phyloP scores from a whole-genome alignment of 805 yeast species.

The Saccharomycopsis javanensis region DNA sequence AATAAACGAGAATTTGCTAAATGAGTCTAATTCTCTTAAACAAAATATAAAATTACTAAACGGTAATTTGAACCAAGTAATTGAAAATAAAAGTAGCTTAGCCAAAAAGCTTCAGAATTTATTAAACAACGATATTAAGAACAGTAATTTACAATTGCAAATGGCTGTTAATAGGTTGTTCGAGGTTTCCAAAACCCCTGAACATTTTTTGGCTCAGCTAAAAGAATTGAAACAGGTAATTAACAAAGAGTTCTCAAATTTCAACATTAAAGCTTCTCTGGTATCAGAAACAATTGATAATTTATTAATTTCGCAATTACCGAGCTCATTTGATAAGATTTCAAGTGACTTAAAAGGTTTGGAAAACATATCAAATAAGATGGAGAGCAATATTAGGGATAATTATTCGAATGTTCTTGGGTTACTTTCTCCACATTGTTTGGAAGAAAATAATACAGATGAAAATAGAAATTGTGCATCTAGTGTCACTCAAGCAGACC shows the following conservation, averaged over 20 bases:
- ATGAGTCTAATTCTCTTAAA: constrained; percentile 28
- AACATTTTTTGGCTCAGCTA: neutral
- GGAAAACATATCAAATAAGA: neutral
- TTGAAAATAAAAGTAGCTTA: constrained; percentile 21
- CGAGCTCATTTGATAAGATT: constrained; percentile 1
- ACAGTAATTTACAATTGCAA: constrained; percentile 7
- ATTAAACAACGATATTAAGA: constrained; percentile 12
- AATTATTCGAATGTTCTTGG: neutral
- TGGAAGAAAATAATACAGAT: neutral
- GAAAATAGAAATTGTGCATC: neutral
- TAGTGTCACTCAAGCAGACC: neutral
- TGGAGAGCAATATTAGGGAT: constrained; percentile 1
- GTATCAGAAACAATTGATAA: constrained; percentile 17
- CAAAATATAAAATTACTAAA: constrained; percentile 25
- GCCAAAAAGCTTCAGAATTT: constrained; percentile 19
- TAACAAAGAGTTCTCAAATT: constrained; percentile 1
- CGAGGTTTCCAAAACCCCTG: neutral
- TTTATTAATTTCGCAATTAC: constrained; percentile 6
- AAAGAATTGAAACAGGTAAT: constrained; percentile 9
- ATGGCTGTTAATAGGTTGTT: constrained; percentile 1
- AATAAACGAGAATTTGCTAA: constrained; percentile 26
- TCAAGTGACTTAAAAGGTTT: constrained; percentile 4
- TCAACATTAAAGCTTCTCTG: constrained; percentile 15
- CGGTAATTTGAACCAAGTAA: constrained; percentile 23
- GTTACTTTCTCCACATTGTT: neutral